phyloP scores from a whole-genome alignment of 345 rosid genomes.

The Hypericum androsaemum region DNA sequence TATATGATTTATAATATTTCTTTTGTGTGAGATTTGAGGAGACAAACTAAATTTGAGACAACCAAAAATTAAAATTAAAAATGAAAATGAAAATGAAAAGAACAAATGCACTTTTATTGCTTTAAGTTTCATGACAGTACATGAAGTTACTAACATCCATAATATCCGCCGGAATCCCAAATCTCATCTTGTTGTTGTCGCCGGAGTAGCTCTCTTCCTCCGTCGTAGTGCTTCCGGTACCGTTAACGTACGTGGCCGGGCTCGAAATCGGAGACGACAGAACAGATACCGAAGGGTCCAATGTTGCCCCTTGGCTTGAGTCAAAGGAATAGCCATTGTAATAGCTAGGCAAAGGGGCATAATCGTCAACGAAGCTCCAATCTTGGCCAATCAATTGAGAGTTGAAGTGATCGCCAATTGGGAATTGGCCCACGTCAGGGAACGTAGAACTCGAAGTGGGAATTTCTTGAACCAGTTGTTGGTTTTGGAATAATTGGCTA shows the following conservation, averaged over 20 bases:
- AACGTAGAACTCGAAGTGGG: constrained; percentile 21
- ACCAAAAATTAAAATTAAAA: no score
- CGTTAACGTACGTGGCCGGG: constrained; percentile 43
- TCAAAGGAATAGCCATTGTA: background rate
- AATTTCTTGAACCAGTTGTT: constrained; percentile 26
- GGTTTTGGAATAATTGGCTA: constrained; percentile 15
- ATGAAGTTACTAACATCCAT: constrained; percentile 50
- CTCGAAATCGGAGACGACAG: constrained; percentile 60
- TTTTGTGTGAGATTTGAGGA: no score
- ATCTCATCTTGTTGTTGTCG: constrained; percentile 38
- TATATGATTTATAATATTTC: no score
- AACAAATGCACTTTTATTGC: no score
- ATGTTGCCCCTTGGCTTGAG: background rate
- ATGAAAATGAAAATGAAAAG: no score
- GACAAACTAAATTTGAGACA: no score
- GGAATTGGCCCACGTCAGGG: constrained; percentile 16
- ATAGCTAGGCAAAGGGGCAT: constrained; percentile 12
- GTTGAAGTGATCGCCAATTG: constrained; percentile 9
- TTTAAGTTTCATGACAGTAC: constrained; percentile 10
- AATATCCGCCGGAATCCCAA: constrained; percentile 42
- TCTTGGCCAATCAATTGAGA: constrained; percentile 10
- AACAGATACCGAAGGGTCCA: constrained; percentile 43
- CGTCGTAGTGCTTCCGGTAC: constrained; percentile 34
- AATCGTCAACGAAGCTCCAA: constrained; percentile 28
- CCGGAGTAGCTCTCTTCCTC: constrained; percentile 83